Evolutionary conservation across 2,329 filamentous ascomycete species (phyloP), one percentile per base, ranked within the genome.

Genomic region (Monosporascus sp.): DNA sequence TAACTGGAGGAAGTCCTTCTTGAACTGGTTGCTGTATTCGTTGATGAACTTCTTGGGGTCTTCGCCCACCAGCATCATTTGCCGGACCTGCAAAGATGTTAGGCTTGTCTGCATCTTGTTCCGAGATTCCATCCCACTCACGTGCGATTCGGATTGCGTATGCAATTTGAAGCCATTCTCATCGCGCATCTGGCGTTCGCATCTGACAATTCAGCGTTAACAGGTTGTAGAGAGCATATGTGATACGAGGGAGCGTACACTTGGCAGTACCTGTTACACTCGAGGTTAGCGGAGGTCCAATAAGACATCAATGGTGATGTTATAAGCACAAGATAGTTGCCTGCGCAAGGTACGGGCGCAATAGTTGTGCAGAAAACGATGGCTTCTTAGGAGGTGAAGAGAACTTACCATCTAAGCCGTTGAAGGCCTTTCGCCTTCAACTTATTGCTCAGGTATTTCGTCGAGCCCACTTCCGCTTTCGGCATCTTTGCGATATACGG

Each of bases 141-240:
- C 89, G 67, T 97, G 93, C 48, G 83, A 85, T 71, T 96, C 90
- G 57, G 84, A 88, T 64, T 90, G 84, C 1, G 87, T 87, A 72
- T 97, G 93, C 75, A 89, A 89, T 71, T 92, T 92, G 74, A 92
- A 96, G 25, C 87, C 92, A 72, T 97, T 97, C 62, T 92, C 89
- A 68, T 96, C 91, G 55, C 89, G 80, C 68, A 82, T 85, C 63
- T 90, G 87, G 54, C 83, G 79, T 67, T 90, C 81, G 74, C 92
- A 97, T 6, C 43, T 46, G 14, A 25, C 18, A 41, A 8, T 43
- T 9, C 39, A 43, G 17, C 39, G 39, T 43, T 14, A 43, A 20
- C 39, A 24, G 22, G 8, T 20, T 9, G 18, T 43, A 18, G 18
- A 43, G 4, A 15, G 39, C 11, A 11, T 14, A 14, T 20, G 9